These are phyloP conservation scores for Xylaria sp. DNA, from an alignment of 2,329 filamentous ascomycete genomes.

Conservation along the genomic window DNA sequence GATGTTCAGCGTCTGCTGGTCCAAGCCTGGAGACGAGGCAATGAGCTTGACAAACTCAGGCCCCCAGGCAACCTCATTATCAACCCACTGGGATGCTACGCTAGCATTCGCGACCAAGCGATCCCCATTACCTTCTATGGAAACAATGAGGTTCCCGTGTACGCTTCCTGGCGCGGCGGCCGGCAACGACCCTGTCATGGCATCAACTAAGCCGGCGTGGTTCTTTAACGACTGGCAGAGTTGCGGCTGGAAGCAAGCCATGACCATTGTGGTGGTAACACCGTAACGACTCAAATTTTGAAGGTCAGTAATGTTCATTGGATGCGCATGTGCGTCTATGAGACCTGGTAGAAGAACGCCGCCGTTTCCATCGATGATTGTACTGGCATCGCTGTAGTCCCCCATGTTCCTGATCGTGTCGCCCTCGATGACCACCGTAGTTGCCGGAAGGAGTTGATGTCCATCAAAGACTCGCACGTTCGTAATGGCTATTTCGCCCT, in stretches of 20 bases:
- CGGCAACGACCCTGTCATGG: constrained; percentile 23
- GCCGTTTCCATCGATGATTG: constrained; percentile 21
- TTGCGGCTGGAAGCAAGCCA: constrained; percentile 29
- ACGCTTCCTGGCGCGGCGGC: constrained; percentile 28
- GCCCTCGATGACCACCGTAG: constrained; percentile 23
- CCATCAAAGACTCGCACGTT: constrained; percentile 33
- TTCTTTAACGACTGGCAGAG: constrained; percentile 26
- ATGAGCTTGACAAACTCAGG: constrained; percentile 33
- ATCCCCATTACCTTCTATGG: constrained; percentile 26
- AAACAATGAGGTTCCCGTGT: constrained; percentile 21
- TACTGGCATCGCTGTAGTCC: background rate
- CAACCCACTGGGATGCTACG: constrained; percentile 26
- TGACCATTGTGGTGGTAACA: constrained; percentile 28
- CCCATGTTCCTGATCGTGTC: constrained; percentile 19
- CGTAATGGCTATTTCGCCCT: constrained; percentile 12
- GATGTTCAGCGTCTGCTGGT: constrained; percentile 26
- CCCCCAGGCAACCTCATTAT: constrained; percentile 23
- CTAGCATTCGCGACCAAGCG: constrained; percentile 24
- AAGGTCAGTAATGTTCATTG: constrained; percentile 22
- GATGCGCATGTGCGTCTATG: constrained; percentile 33
- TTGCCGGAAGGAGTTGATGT: constrained; percentile 14
- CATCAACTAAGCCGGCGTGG: constrained; percentile 25
- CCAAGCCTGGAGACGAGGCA: constrained; percentile 28
- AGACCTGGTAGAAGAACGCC: constrained; percentile 28
- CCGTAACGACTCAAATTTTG: constrained; percentile 31